phyloP scores from a whole-genome alignment of 129 eudicot genomes.

The Saussurea involucrata region DNA sequence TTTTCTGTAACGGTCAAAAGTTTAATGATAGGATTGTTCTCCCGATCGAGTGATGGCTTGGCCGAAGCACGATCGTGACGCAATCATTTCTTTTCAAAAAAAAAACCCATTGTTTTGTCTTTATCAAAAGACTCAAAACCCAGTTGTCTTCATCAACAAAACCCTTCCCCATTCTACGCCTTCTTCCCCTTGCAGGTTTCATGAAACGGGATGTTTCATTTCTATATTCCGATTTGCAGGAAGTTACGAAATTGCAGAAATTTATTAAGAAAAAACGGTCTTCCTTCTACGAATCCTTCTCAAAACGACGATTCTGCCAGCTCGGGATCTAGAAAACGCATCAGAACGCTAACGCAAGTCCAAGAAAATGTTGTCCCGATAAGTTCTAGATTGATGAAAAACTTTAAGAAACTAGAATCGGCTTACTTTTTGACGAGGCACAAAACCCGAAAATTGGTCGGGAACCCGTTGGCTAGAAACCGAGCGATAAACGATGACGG shows the following conservation, averaged over 20 bases:
- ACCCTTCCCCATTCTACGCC: no score
- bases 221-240: slow-evolving; percentile 73
- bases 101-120: no score
- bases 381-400: slow-evolving; percentile 64
- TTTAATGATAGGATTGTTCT: no score
- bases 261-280: slow-evolving; percentile 36
- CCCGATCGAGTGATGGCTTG: no score
- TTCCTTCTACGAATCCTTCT: slow-evolving; percentile 14
- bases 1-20: no score
- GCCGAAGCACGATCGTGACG: no score
- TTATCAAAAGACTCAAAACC: no score
- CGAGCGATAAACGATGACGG: slow-evolving; percentile 45
- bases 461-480: slow-evolving; percentile 31
- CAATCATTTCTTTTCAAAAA: no score
- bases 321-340: slow-evolving; percentile 55
- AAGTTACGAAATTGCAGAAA: slow-evolving; percentile 59
- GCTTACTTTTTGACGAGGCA: slow-evolving; percentile 67
- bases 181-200: slow-evolving; percentile 44
- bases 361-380: slow-evolving; percentile 35
- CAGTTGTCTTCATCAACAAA: no score
- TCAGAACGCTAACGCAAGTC: slow-evolving; percentile 35
- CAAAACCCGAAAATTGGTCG: slow-evolving; percentile 32
- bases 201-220: slow-evolving; percentile 56
- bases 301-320: slow-evolving; percentile 44
- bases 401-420: slow-evolving; percentile 78